Evolutionary conservation across 1,284 basidiomycete genomes (phyloP).

Genomic region (Ceratobasidium sp.): DNA sequence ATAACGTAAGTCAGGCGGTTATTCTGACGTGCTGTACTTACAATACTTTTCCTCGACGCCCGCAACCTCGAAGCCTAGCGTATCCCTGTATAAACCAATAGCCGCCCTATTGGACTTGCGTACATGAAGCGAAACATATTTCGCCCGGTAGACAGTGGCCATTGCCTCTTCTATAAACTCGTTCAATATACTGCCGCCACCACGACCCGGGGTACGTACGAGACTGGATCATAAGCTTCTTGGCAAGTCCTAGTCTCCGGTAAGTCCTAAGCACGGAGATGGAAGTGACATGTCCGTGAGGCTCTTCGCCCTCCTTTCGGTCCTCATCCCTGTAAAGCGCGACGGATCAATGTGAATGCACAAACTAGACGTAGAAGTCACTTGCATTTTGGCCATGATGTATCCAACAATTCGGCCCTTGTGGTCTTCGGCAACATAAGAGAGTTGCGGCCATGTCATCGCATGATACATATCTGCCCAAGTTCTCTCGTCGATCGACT

Average conservation of each 20-base stretch:
- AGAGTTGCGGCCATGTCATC: slow-evolving; percentile 91
- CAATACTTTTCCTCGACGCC: slow-evolving; percentile 84
- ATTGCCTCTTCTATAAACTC: slow-evolving; percentile 76
- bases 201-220: slow-evolving; percentile 61
- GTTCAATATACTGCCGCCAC: slow-evolving; percentile 22
- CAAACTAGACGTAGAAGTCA: slow-evolving; percentile 42
- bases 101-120: slow-evolving; percentile 88
- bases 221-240: slow-evolving; percentile 85
- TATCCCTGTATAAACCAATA: slow-evolving; percentile 80
- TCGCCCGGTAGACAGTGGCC: slow-evolving; percentile 78
- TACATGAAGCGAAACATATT: slow-evolving; percentile 83
- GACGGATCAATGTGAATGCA: slow-evolving; percentile 24
- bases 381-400: slow-evolving; percentile 90
- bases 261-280: slow-evolving; percentile 88
- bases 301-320: slow-evolving; percentile 59
- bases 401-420: slow-evolving; percentile 92
- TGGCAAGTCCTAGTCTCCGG: slow-evolving; percentile 82
- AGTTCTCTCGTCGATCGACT: background rate
- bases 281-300: slow-evolving; percentile 89
- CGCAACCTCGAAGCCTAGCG: slow-evolving; percentile 79
- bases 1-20: slow-evolving; percentile 8
- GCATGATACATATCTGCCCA: slow-evolving; percentile 83
- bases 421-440: slow-evolving; percentile 91
- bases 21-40: slow-evolving; percentile 53
- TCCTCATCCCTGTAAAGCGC: slow-evolving; percentile 71